phyloP scores from a whole-genome alignment of 495 filamentous ascomycete genomes.

The Neurospora cerealis region DNA sequence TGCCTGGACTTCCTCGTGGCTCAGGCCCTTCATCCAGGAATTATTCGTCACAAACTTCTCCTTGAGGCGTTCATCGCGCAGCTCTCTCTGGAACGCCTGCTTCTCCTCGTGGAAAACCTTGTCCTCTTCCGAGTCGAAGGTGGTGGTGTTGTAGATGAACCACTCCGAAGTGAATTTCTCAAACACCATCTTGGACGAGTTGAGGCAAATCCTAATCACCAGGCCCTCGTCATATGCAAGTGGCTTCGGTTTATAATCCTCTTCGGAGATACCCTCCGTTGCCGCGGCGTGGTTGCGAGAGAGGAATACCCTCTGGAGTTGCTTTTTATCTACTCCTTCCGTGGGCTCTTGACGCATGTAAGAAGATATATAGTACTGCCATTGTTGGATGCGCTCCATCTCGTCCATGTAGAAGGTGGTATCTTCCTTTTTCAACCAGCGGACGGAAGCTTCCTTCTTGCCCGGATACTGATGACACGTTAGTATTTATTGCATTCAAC shows the following conservation, averaged over 20 bases:
- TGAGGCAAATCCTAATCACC: conserved; percentile 66
- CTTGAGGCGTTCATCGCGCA: conserved; percentile 50
- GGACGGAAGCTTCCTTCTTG: conserved; percentile 50
- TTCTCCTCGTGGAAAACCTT: conserved; percentile 33
- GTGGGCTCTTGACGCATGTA: conserved; percentile 83
- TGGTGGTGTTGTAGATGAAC: conserved; percentile 35
- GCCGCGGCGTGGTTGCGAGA: conserved; percentile 62
- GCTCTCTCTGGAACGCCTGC: conserved; percentile 40
- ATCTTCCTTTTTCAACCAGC: conserved; percentile 70
- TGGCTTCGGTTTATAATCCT: conserved; percentile 40
- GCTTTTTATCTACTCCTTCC: conserved; percentile 62
- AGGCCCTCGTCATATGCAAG: conserved; percentile 64
- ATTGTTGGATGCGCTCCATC: conserved; percentile 49
- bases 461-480: conserved; percentile 39
- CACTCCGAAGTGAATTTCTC: conserved; percentile 52
- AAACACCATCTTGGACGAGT: conserved; percentile 73
- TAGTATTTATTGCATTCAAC: conserved; percentile 7
- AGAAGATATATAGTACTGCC: conserved; percentile 90
- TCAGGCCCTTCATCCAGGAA: conserved; percentile 61
- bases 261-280: conserved; percentile 33
- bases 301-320: conserved; percentile 57
- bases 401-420: conserved; percentile 63
- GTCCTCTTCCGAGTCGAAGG: conserved; percentile 18
- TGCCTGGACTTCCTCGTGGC: conserved; percentile 61
- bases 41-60: conserved; percentile 70